Evolutionary conservation across 1,139 yeast genomes (phyloP).

Genomic region (Petasospora rhodanensis): DNA sequence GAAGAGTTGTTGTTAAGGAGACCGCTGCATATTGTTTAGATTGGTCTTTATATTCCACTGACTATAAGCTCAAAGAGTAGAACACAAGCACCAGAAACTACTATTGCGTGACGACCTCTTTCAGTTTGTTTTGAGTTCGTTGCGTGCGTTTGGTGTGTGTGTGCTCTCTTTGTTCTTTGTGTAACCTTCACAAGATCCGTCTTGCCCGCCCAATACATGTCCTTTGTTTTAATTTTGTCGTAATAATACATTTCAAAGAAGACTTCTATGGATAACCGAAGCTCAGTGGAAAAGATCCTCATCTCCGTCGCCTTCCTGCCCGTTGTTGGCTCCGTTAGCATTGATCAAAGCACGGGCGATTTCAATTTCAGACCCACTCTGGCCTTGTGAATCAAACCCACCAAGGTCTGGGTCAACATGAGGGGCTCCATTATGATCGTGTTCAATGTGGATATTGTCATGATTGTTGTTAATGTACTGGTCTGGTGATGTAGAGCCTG

Average conservation of each 20-base stretch:
- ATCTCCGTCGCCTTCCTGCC: slow-evolving; percentile 13
- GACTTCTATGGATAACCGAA: not conserved
- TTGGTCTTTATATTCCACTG: too few relatives aligned
- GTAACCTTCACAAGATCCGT: not conserved
- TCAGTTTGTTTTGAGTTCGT: slow-evolving; percentile 1
- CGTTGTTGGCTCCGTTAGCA: slow-evolving; percentile 42
- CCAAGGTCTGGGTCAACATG: slow-evolving; percentile 60
- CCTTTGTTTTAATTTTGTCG: not conserved
- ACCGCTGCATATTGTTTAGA: not conserved
- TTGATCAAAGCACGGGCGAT: slow-evolving; percentile 64
- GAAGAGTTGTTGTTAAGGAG: too few relatives aligned
- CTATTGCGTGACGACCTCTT: slow-evolving; percentile 1
- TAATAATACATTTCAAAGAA: not conserved
- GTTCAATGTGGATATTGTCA: slow-evolving; percentile 1
- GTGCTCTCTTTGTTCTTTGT: not conserved
- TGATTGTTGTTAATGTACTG: too few relatives aligned
- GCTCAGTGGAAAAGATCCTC: slow-evolving; percentile 14
- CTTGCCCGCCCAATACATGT: not conserved
- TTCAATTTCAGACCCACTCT: slow-evolving; percentile 47
- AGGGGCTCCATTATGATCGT: slow-evolving; percentile 29
- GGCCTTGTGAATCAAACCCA: slow-evolving; percentile 44
- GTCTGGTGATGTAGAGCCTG: too few relatives aligned
- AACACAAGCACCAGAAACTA: not conserved
- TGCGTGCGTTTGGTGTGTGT: not conserved
- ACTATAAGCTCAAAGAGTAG: too few relatives aligned